phyloP scores from a whole-genome alignment of 129 eudicot species.

The carrot (Daucus carota) region DH1_v3.0 NC_030387.2:12344001-12344500 shows the following conservation, averaged over 20 bases:
- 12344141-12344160: conserved; percentile 63
- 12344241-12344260: neutral
- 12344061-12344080: conserved; percentile 34
- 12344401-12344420: neutral
- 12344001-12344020: no score
- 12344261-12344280: neutral
- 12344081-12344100: conserved; percentile 27
- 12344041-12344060: conserved; percentile 55
- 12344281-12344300: neutral
- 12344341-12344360: no score
- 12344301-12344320: neutral
- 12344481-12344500: no score
- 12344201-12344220: neutral
- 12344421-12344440: neutral
- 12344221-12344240: neutral
- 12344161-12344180: conserved; percentile 42
- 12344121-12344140: conserved; percentile 74
- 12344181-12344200: conserved; percentile 10
- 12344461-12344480: no score
- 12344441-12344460: neutral
- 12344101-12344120: conserved; percentile 56
- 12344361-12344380: neutral
- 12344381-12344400: neutral
- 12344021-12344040: conserved; percentile 6
- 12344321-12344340: no score